Conservation (phyloP, 164 flowering plant genomes). For the Euptelea pleiosperma region DNA sequence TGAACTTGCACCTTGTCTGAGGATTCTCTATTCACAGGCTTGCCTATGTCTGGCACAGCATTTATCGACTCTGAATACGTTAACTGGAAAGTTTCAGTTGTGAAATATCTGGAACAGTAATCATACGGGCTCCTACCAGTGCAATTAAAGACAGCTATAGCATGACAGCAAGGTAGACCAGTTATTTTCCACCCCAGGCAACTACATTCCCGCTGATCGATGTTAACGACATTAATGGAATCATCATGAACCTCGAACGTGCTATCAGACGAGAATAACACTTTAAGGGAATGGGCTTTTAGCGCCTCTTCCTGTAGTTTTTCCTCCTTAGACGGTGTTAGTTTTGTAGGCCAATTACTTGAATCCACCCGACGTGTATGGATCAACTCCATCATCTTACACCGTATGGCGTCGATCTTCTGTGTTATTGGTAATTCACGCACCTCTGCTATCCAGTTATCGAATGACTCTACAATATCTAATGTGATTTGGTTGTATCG, state of each 20-base stretch:
- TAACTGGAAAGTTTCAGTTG: constrained; percentile 28
- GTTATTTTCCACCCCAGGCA: constrained; percentile 48
- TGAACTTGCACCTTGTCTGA: constrained; percentile 21
- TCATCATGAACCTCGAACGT: constrained; percentile 52
- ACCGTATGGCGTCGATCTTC: constrained; percentile 29
- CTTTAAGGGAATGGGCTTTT: constrained; percentile 34
- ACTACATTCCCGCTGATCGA: constrained; percentile 42
- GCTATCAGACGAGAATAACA: constrained; percentile 43
- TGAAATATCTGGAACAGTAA: constrained; percentile 44
- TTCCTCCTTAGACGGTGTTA: constrained; percentile 49
- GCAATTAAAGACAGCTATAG: constrained; percentile 49
- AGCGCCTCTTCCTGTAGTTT: constrained; percentile 34
- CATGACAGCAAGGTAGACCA: constrained; percentile 69
- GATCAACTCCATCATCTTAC: constrained; percentile 34
- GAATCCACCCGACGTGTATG: constrained; percentile 25
- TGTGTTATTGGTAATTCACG: constrained; percentile 39
- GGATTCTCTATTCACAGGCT: constrained; percentile 17
- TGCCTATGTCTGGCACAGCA: constrained; percentile 27
- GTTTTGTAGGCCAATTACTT: constrained; percentile 34
- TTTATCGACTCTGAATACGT: constrained; percentile 45
- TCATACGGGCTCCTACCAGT: constrained; percentile 35
- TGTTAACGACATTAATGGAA: constrained; percentile 37
- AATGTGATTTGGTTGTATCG: constrained; percentile 32
- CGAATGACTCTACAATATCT: constrained; percentile 25
- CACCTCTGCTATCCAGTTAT: constrained; percentile 30